phyloP scores from a whole-genome alignment of 345 rosid genomes.

The Boechera retrofracta region DNA sequence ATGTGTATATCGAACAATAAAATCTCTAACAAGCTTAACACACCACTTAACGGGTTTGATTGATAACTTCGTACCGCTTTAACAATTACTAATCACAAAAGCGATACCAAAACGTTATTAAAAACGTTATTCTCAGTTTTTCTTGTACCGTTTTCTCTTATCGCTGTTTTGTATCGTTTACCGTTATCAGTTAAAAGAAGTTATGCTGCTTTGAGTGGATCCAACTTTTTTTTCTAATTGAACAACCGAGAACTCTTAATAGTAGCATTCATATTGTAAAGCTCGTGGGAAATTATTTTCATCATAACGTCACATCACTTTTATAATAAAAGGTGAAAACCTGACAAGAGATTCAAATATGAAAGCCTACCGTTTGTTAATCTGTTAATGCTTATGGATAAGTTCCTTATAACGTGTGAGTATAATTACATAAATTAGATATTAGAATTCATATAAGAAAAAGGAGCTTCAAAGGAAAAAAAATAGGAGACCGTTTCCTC shows the following conservation, averaged over 20 bases:
- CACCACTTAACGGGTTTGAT: too few relatives aligned
- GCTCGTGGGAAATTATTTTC: background rate
- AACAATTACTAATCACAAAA: too few relatives aligned
- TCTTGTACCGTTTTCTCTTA: too few relatives aligned
- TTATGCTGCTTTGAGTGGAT: background rate
- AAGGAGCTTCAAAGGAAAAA: conserved; percentile 17
- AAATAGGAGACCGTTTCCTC: conserved; percentile 46
- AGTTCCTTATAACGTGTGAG: conserved; percentile 8
- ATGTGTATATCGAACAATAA: too few relatives aligned
- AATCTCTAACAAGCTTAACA: background rate
- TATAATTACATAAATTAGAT: conserved; percentile 4
- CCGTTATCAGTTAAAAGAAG: too few relatives aligned
- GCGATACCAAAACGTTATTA: too few relatives aligned
- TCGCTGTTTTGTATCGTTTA: too few relatives aligned
- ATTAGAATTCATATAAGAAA: conserved; percentile 7
- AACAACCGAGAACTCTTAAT: too few relatives aligned
- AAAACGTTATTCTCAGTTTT: too few relatives aligned
- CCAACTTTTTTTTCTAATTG: background rate
- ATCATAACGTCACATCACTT: conserved; percentile 19
- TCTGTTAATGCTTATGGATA: conserved; percentile 29
- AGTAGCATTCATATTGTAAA: conserved; percentile 13
- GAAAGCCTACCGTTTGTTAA: conserved; percentile 26
- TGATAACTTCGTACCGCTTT: too few relatives aligned
- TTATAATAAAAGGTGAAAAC: conserved; percentile 20
- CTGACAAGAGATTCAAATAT: conserved; percentile 24